Percentiles rank a stretch among this genome's conserved stretches.
These are phyloP conservation scores for Brassica rapa DNA, from an alignment of 345 rosid genomes.

Conservation along the genomic window DNA sequence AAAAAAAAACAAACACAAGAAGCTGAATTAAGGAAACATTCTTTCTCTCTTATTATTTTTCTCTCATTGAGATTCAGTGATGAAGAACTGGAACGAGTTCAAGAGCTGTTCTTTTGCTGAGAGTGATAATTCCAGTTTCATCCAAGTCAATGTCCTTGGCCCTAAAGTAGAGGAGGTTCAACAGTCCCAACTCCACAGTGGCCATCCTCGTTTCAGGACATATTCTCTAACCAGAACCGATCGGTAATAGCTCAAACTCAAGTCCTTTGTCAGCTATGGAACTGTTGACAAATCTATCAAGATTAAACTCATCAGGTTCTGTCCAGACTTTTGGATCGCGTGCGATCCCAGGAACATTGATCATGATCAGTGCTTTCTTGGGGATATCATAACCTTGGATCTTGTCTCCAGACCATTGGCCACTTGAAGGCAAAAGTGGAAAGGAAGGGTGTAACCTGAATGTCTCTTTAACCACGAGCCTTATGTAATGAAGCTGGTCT, in stretches of 20 bases:
- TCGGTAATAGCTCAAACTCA: conserved; percentile 42
- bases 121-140: conserved; percentile 11
- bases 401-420: conserved; percentile 42
- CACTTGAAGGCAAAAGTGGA: background rate
- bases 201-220: background rate
- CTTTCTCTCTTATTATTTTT: background rate
- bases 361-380: conserved; percentile 44
- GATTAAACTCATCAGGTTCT: conserved; percentile 36
- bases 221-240: conserved; percentile 38
- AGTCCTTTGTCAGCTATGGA: conserved; percentile 53
- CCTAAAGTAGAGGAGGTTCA: conserved; percentile 9
- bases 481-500: conserved; percentile 55
- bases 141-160: conserved; percentile 31
- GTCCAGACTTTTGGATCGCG: conserved; percentile 53
- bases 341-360: conserved; percentile 51
- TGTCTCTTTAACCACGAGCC: conserved; percentile 58
- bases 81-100: conserved; percentile 24
- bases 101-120: conserved; percentile 37
- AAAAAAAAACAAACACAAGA: background rate
- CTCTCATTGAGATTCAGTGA: background rate
- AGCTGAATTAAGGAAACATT: background rate
- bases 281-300: conserved; percentile 49
- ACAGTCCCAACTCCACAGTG: background rate
- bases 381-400: conserved; percentile 52
- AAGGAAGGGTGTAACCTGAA: conserved; percentile 64